Conservation (phyloP, 2,329 filamentous ascomycete species). For the Xylariaceae sp. region DNA sequence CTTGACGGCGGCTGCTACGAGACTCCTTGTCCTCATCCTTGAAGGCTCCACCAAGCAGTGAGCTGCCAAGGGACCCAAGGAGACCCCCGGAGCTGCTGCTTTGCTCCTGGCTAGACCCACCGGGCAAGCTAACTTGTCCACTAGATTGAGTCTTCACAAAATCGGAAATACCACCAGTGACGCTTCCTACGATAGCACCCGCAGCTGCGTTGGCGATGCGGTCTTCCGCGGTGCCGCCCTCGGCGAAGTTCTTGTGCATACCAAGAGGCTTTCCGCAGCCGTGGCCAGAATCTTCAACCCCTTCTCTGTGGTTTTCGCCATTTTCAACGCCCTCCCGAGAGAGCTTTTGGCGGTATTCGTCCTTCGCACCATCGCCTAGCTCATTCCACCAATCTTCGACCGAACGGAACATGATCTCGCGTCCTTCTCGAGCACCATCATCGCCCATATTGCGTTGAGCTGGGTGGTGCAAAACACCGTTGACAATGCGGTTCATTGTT, state of each 20-base stretch:
- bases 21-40: conserved; percentile 57
- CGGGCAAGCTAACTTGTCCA: conserved; percentile 31
- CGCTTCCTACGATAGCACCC: conserved; percentile 58
- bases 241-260: conserved; percentile 68
- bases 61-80: conserved; percentile 68
- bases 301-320: conserved; percentile 84
- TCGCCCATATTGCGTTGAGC: conserved; percentile 71
- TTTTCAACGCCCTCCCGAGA: conserved; percentile 76
- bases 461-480: conserved; percentile 86
- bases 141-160: conserved; percentile 52
- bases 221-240: conserved; percentile 55
- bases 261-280: conserved; percentile 78
- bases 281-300: conserved; percentile 81
- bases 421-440: conserved; percentile 73
- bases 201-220: conserved; percentile 60
- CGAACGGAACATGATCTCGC: conserved; percentile 74
- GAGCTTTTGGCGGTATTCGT: conserved; percentile 73
- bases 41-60: conserved; percentile 66
- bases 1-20: conserved; percentile 55
- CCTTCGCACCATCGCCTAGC: conserved; percentile 63
- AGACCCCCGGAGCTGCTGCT: conserved; percentile 67
- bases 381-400: conserved; percentile 82
- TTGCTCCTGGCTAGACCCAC: conserved; percentile 44
- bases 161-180: conserved; percentile 55
- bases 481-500: conserved; percentile 74